Percentiles rank a stretch among this genome's conserved stretches.
phyloP scores from a whole-genome alignment of 306 rosid species.

The Cicer judaicum region DNA sequence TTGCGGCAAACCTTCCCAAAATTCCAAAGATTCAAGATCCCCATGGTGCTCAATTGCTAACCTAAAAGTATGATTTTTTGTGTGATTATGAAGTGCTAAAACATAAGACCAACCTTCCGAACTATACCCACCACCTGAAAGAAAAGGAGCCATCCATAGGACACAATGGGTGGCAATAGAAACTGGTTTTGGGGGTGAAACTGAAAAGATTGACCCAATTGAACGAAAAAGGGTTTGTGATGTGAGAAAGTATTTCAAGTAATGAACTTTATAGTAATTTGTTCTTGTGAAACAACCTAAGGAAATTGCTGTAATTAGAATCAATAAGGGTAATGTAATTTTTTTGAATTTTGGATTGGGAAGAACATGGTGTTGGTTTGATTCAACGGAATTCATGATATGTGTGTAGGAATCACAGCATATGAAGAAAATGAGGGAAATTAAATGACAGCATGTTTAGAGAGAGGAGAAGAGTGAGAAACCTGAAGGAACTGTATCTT shows the following conservation, averaged over 20 bases:
- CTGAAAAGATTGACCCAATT: constrained; percentile 44
- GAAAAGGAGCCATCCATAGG: constrained; percentile 91
- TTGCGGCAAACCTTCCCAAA: constrained; percentile 77
- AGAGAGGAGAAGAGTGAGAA: constrained; percentile 25
- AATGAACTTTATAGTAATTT: constrained; percentile 51
- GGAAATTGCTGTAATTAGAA: constrained; percentile 61
- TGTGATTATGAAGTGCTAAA: constrained; percentile 58
- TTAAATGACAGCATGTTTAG: constrained; percentile 22
- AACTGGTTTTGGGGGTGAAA: constrained; percentile 43
- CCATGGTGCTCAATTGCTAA: constrained; percentile 78
- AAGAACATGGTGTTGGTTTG: constrained; percentile 40
- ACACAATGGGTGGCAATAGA: constrained; percentile 55
- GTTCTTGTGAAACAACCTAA: constrained; percentile 53
- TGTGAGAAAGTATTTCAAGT: constrained; percentile 47
- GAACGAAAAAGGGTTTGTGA: constrained; percentile 44
- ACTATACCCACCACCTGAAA: constrained; percentile 90
- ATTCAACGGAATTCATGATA: constrained; percentile 55
- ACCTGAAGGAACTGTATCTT: not conserved
- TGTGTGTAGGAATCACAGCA: constrained; percentile 8
- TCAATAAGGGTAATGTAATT: constrained; percentile 51
- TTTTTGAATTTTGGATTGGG: constrained; percentile 52
- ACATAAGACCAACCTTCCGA: constrained; percentile 88
- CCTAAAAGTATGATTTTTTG: constrained; percentile 53
- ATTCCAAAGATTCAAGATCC: constrained; percentile 66
- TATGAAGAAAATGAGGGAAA: not conserved